A percentile compares a stretch with the other conserved stretches of the same genome.
phyloP scores from a whole-genome alignment of 1,139 yeast species.

The Hansenula anomala region DNA sequence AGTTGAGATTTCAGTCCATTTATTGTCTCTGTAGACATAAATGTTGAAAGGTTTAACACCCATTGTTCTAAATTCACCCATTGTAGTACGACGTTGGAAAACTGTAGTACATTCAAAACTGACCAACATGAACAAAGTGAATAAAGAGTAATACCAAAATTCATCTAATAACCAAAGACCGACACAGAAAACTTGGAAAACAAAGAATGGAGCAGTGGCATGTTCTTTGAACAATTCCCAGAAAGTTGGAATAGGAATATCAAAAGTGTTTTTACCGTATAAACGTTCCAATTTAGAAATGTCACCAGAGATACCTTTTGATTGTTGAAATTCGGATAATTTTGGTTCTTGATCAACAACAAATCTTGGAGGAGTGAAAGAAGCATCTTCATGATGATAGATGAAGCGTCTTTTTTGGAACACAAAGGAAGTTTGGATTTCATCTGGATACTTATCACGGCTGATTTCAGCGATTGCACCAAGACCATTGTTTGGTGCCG shows the following conservation, averaged over 20 bases:
- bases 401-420: conserved; percentile 93
- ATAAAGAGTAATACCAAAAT: conserved; percentile 92
- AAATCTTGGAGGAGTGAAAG: conserved; percentile 81
- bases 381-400: conserved; percentile 46
- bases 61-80: conserved; percentile 95
- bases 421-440: conserved; percentile 66
- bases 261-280: conserved; percentile 85
- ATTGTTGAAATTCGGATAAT: conserved; percentile 53
- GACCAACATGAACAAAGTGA: conserved; percentile 87
- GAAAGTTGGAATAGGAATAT: conserved; percentile 92
- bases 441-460: conserved; percentile 55
- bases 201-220: conserved; percentile 97
- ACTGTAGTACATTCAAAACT: conserved; percentile 94
- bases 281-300: conserved; percentile 50
- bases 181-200: conserved; percentile 92
- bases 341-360: conserved; percentile 60
- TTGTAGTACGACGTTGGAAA: conserved; percentile 89
- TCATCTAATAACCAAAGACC: conserved; percentile 97
- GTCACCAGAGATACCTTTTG: conserved; percentile 62
- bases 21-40: conserved; percentile 61
- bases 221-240: conserved; percentile 90
- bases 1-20: conserved; percentile 71
- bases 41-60: conserved; percentile 89
- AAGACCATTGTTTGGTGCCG: conserved; percentile 82
- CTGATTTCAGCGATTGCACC: conserved; percentile 71